Base-by-base conservation (phyloP, 768 basidiomycete genomes). In the Trametes cinnabarina region DNA sequence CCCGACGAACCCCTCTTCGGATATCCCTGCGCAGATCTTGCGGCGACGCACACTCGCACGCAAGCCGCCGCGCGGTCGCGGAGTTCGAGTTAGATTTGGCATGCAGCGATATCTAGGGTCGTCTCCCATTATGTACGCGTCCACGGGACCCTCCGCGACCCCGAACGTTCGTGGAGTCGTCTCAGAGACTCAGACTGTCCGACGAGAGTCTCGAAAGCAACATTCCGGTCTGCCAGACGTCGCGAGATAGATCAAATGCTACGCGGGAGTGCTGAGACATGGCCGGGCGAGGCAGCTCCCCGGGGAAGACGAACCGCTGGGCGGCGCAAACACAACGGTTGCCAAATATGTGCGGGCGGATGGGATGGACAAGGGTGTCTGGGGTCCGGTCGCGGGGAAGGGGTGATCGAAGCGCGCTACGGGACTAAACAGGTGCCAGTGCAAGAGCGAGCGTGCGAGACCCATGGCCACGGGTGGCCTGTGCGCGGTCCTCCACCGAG, bases 391-490 rank as follows among this genome's bases (percentile, higher is more conserved):
- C 47, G 54, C 63, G 66, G 63, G 44, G 62, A 63, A 56, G 51
- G 47, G n/a, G 61, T 53, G 62, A 66, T 61, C 55, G 67, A 64
- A 64, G 65, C 63, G 62, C 55, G 61, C 51, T 63, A 61, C 55
- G 46, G 62, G 59, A 62, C 60, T 60, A 62, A 63, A 51, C 60
- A 55, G 64, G 34, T 47, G 54, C 51, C n/a, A 35, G 37, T 39
- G 37, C 37, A 8, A 39, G 37, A 39, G 10, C 37, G 14, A 39
- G 14, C 14, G 37, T n/a, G 10, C 9, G 7, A 5, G 37, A 32
- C 37, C 15, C 11, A n/a, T 39, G 37, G 10, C 11, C 37, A 7
- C 30, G n/a, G 34, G 34, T 52, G 49, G 34, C 25, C 52, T 23
- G 52, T 46, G 52, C 42, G 25, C 53, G 25, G 57, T 58, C 51